Evolutionary conservation across 176 grass and related monocot genomes (phyloP), one percentile per base, ranked within the genome.

Genomic region (Elaeis guineensis): DNA sequence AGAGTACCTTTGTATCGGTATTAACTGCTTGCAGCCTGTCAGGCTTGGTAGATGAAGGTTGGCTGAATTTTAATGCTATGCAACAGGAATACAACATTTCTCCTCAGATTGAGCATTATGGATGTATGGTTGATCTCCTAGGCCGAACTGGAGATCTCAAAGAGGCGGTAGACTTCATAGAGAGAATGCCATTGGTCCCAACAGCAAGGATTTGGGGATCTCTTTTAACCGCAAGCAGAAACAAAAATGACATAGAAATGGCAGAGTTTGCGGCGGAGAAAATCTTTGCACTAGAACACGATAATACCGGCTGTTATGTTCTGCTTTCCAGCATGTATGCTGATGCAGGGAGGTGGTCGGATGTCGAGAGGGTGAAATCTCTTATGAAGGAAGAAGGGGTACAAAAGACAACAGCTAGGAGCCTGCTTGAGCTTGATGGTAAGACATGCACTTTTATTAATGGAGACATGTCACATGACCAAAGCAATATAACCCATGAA

Each of bases 1-100:
- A 79, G 78, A 84, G 75, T 49, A 96, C 83, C 15, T 96, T 96
- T 69, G 69, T 90, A 9, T 96, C 83, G 0, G 78, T 96, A 50
- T 63, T 96, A 69, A 96, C 86, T 69, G 91, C 86, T 80, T 96
- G 91, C 73, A 90, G 91, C 70, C 65, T 82, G 14, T 82, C 86
- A 4, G 86, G 83, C 51, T 55, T 96, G 68, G 30, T 44, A 6
- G 62, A 81, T 21, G 78, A 96, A 66, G 86, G 91, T 8, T 96
- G 91, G 91, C 50, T 58, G 62, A 74, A 82, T 16, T 90, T 90
- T 66, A 87, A 81, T 32, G 79, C 62, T 25, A 90, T 96, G 91
- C 78, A 82, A 80, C 61, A 24, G 23, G 91, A 87, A 49, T 85
- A 87, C 65, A 75, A 50, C 58, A 87, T 96, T 51, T 23, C 51